phyloP scores from a whole-genome alignment of 176 grass and related monocot genomes.

The Rhipidocladum racemiflorum region DNA sequence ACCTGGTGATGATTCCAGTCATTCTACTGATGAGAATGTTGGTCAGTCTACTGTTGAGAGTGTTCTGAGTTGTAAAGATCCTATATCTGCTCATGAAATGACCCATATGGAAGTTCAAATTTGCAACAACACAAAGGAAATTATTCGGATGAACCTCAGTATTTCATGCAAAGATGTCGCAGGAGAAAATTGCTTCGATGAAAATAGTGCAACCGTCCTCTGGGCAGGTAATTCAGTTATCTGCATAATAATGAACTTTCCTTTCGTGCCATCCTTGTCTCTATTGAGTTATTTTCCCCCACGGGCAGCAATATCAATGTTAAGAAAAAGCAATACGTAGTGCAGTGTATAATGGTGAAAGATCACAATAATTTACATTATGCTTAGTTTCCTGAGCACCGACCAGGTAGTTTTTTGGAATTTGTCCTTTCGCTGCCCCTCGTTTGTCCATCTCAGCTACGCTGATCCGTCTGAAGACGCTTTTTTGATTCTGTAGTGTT shows the following conservation, averaged over 20 bases:
- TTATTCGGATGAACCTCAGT: slow-evolving; percentile 74
- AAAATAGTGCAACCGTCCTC: slow-evolving; percentile 77
- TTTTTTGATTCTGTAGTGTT: background rate
- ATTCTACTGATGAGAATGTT: slow-evolving; percentile 19
- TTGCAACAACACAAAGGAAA: slow-evolving; percentile 92
- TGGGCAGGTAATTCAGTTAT: slow-evolving; percentile 65
- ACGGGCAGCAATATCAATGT: background rate
- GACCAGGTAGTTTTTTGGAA: background rate
- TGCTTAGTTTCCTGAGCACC: background rate
- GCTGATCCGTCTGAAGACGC: background rate
- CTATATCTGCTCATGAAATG: slow-evolving; percentile 82
- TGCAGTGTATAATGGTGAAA: background rate
- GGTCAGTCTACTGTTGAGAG: slow-evolving; percentile 4
- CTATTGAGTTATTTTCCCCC: background rate
- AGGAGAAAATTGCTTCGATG: slow-evolving; percentile 75
- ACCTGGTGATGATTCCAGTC: slow-evolving; percentile 6
- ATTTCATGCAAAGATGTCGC: slow-evolving; percentile 95
- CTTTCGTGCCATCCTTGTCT: background rate
- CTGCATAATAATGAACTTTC: background rate
- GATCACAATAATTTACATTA: background rate
- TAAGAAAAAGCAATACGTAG: background rate
- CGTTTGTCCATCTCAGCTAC: background rate
- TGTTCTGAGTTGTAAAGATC: slow-evolving; percentile 49
- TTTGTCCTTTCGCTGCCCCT: background rate
- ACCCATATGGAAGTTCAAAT: slow-evolving; percentile 79